phyloP scores from a whole-genome alignment of 1,284 basidiomycete species.

The Ustilago hordei region DNA sequence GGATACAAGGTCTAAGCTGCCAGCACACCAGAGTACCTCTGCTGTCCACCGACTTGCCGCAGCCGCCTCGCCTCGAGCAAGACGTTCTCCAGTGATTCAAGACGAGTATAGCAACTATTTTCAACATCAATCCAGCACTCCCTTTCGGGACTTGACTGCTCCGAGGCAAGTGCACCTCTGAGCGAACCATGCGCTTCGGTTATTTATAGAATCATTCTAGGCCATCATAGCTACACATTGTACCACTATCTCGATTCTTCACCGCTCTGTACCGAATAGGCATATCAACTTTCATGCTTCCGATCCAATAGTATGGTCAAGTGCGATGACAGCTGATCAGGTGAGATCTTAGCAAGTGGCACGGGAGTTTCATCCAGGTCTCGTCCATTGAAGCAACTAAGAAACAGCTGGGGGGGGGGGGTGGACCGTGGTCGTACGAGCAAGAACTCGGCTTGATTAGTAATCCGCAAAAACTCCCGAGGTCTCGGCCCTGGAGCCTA shows the following conservation, averaged over 20 bases:
- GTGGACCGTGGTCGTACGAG: constrained; percentile 1
- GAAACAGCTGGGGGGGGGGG: too few relatives aligned
- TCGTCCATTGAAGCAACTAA: too few relatives aligned
- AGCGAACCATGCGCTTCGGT: not conserved
- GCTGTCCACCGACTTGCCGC: not conserved
- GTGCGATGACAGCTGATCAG: too few relatives aligned
- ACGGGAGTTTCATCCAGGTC: too few relatives aligned
- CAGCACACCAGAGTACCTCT: not conserved
- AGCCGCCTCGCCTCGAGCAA: not conserved
- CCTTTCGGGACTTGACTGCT: not conserved
- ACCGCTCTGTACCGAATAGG: constrained; percentile 37
- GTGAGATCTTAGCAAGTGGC: too few relatives aligned
- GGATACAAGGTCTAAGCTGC: constrained; percentile 66
- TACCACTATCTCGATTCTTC: constrained; percentile 20
- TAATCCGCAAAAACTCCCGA: constrained; percentile 20
- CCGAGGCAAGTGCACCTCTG: too few relatives aligned
- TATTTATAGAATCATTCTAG: not conserved
- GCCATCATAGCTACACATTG: constrained; percentile 12
- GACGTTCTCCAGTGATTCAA: not conserved
- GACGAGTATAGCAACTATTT: constrained; percentile 11
- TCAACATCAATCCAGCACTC: not conserved
- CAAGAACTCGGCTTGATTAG: constrained; percentile 22
- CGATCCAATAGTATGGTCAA: not conserved
- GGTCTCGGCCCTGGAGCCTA: constrained; percentile 13
- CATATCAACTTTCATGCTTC: not conserved